phyloP scores from a whole-genome alignment of 2,329 filamentous ascomycete species.

The Phialemoniopsis sp. region DNA sequence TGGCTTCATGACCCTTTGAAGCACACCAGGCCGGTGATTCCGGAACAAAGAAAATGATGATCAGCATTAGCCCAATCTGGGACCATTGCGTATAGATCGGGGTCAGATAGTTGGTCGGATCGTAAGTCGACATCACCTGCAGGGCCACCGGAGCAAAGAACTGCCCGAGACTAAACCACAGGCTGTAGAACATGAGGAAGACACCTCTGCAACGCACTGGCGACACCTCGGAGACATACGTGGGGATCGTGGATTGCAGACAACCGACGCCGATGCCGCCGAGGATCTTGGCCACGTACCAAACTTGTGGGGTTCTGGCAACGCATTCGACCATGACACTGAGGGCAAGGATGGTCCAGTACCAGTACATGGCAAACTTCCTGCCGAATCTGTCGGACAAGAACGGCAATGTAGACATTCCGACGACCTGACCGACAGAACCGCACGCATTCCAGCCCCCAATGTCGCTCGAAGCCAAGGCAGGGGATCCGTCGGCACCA shows the following conservation, averaged over 20 bases:
- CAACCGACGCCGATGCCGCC: constrained; percentile 34
- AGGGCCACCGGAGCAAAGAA: constrained; percentile 36
- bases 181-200: constrained; percentile 31
- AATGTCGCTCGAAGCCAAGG: constrained; percentile 26
- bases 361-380: constrained; percentile 22
- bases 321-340: constrained; percentile 32
- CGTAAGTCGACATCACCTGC: constrained; percentile 21
- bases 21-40: constrained; percentile 35
- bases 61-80: constrained; percentile 32
- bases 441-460: constrained; percentile 32
- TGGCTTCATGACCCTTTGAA: constrained; percentile 11
- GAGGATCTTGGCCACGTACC: constrained; percentile 28
- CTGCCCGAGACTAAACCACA: constrained; percentile 38
- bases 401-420: constrained; percentile 23
- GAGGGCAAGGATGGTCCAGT: constrained; percentile 22
- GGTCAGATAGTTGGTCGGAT: constrained; percentile 27
- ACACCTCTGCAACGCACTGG: constrained; percentile 33
- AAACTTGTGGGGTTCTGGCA: constrained; percentile 29
- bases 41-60: constrained; percentile 31
- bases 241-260: constrained; percentile 33
- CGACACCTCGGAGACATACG: constrained; percentile 34
- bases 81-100: constrained; percentile 41
- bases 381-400: constrained; percentile 21
- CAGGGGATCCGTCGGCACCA: constrained; percentile 16
- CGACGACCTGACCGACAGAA: constrained; percentile 32